Percentiles rank a stretch among this genome's conserved stretches.
Conservation (phyloP, 2,329 filamentous ascomycete species). For the Scopulariopsis brevicaulis region DNA sequence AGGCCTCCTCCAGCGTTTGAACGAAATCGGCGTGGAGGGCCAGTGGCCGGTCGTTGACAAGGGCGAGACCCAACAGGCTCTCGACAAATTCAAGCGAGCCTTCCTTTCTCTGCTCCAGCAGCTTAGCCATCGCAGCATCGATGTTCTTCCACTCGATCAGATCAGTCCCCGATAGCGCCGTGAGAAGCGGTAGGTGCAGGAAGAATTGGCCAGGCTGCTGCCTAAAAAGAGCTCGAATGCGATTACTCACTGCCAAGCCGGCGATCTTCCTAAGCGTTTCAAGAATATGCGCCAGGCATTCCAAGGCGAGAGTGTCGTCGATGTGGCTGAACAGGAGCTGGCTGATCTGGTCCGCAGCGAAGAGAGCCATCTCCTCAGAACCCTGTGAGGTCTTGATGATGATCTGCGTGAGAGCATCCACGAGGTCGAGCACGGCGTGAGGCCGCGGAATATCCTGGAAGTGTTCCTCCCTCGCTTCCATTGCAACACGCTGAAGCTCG, state of each 20-base stretch:
- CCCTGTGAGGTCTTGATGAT: constrained; percentile 53
- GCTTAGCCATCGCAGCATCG: constrained; percentile 61
- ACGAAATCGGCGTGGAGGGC: constrained; percentile 80
- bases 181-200: constrained; percentile 44
- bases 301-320: constrained; percentile 44
- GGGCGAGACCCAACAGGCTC: constrained; percentile 63
- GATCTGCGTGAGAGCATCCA: constrained; percentile 49
- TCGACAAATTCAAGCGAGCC: constrained; percentile 71
- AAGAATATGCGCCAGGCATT: constrained; percentile 51
- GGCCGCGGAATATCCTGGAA: constrained; percentile 46
- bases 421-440: constrained; percentile 48
- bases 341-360: constrained; percentile 48
- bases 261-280: constrained; percentile 50
- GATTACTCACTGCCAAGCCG: constrained; percentile 38
- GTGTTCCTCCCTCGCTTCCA: constrained; percentile 44
- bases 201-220: constrained; percentile 44
- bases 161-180: constrained; percentile 46
- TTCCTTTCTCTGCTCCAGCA: constrained; percentile 58
- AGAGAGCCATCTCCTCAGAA: constrained; percentile 47
- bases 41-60: constrained; percentile 67
- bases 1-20: constrained; percentile 68
- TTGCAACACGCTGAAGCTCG: constrained; percentile 43
- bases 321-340: constrained; percentile 41
- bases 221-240: constrained; percentile 43
- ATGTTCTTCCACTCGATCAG: constrained; percentile 53